A percentile compares a stretch with the other conserved stretches of the same genome.
Conservation (phyloP, 768 basidiomycete genomes). For the Rhizopogon rudus region DNA sequence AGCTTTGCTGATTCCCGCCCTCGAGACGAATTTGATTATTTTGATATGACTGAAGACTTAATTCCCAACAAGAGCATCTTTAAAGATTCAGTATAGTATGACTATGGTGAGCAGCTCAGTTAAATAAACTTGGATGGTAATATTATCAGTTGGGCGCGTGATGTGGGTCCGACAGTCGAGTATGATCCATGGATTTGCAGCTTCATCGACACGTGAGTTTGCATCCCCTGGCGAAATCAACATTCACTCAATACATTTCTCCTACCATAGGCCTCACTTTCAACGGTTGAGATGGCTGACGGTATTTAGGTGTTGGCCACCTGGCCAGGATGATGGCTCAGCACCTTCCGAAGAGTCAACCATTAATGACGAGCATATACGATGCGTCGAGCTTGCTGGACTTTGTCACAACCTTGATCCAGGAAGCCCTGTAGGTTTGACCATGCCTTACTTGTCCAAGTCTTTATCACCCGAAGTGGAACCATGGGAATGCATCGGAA, state of each 20-base stretch:
- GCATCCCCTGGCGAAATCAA: background rate
- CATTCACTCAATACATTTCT: background rate
- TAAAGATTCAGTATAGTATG: slow-evolving; percentile 39
- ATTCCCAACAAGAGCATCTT: slow-evolving; percentile 18
- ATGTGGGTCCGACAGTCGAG: slow-evolving; percentile 6
- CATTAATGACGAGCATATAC: slow-evolving; percentile 71
- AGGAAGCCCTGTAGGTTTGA: slow-evolving; percentile 55
- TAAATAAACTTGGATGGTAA: background rate
- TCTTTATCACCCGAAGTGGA: slow-evolving; percentile 38
- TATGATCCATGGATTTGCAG: slow-evolving; percentile 35
- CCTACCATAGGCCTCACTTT: slow-evolving; percentile 53
- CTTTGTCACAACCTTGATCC: slow-evolving; percentile 83
- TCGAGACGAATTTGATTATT: background rate
- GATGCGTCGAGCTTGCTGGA: slow-evolving; percentile 76
- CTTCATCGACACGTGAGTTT: slow-evolving; percentile 64
- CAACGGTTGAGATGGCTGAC: slow-evolving; percentile 54
- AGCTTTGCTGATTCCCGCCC: background rate
- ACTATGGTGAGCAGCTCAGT: slow-evolving; percentile 29
- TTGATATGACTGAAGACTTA: background rate
- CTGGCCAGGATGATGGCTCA: slow-evolving; percentile 61
- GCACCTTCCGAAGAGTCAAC: slow-evolving; percentile 54
- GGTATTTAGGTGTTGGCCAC: slow-evolving; percentile 60
- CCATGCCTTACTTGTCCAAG: background rate
- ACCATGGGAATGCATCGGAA: slow-evolving; percentile 74
- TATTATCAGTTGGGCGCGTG: background rate